Base-by-base conservation (phyloP, 1,284 basidiomycete genomes). In the Amylostereum areolatum region DNA sequence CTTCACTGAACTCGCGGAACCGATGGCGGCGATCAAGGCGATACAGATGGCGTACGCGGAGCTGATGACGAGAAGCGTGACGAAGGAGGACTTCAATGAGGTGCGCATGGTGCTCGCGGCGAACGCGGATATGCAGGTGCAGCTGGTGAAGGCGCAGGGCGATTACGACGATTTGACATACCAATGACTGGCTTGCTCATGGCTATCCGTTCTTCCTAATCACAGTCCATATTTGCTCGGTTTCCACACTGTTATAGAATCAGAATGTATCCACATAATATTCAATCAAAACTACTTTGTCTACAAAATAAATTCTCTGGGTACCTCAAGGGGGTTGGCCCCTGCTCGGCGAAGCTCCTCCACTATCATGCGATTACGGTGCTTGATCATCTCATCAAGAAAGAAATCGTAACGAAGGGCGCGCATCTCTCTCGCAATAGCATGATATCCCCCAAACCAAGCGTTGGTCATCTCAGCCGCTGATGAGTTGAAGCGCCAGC, bases 111-210 rank as follows among this genome's bases (percentile, higher is more conserved):
- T 78, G 32, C 66, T 67, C 51, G 48, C 57, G 28, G 56, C 71
- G 9, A 89, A 85, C 59, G 67, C 76, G 4, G 86, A 89, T 6
- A 69, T 80, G 43, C 85, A 89, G 58, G 69, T 82, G 27, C 82
- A 89, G 57, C 60, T 90, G 7, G 77, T 78, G 4, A 89, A 86
- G 65, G 85, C 87, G 40, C 82, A 86, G 44, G 78, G 79, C 18
- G 79, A 80, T 11, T 83, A 89, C 58, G 86, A 86, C 3, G 83
- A 30, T 55, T 74, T 40, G 71, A n/a, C n/a, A n/a, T n/a, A n/a
- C n/a, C n/a, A n/a, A n/a, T n/a, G n/a, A n/a, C n/a, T n/a, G n/a
- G n/a, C n/a, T 18, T 18, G 18, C 18, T 18, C 18, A 18, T 18
- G 18, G 18, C n/a, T n/a, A n/a, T 18, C 18, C 1, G 18, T 18